Evolutionary conservation across 2,329 filamentous ascomycete species (phyloP).

Genomic region (Fusarium sp.): DNA sequence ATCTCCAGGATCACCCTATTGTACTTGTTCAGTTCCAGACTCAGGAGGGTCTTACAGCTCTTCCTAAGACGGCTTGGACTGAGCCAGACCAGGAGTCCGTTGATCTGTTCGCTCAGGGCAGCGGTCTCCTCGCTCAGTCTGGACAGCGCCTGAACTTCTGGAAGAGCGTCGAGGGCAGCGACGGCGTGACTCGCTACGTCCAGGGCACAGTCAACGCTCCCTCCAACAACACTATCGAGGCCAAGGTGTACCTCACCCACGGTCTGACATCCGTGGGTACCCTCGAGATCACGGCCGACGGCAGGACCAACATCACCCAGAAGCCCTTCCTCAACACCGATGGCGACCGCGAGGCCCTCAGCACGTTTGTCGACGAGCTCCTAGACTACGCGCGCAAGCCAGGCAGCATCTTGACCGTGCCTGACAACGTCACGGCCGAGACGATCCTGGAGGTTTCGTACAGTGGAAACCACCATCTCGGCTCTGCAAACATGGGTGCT

Average conservation of each 20-base stretch:
- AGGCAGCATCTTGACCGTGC: slow-evolving; percentile 32
- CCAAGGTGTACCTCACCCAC: slow-evolving; percentile 60
- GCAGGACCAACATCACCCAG: slow-evolving; percentile 52
- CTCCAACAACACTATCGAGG: slow-evolving; percentile 53
- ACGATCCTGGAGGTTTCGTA: slow-evolving; percentile 36
- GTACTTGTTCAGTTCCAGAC: slow-evolving; percentile 42
- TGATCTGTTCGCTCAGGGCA: slow-evolving; percentile 47
- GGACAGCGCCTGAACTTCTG: slow-evolving; percentile 57
- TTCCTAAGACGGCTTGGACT: slow-evolving; percentile 40
- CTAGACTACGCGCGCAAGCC: slow-evolving; percentile 39
- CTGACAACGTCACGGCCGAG: slow-evolving; percentile 38
- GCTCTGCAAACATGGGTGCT: slow-evolving; percentile 45
- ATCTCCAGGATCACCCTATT: slow-evolving; percentile 62
- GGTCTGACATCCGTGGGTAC: slow-evolving; percentile 57
- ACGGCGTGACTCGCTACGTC: slow-evolving; percentile 48
- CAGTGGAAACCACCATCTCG: slow-evolving; percentile 46
- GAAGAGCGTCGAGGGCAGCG: slow-evolving; percentile 53
- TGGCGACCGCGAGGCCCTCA: slow-evolving; percentile 43
- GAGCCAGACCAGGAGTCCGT: slow-evolving; percentile 39
- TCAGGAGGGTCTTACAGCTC: slow-evolving; percentile 37
- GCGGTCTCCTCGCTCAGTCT: slow-evolving; percentile 54
- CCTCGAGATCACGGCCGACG: slow-evolving; percentile 51
- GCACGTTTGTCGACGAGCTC: slow-evolving; percentile 40
- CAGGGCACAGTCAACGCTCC: slow-evolving; percentile 57
- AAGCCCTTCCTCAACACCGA: slow-evolving; percentile 48